phyloP scores from a whole-genome alignment of 495 filamentous ascomycete genomes.

The Lasiosphaeria hispida region DNA sequence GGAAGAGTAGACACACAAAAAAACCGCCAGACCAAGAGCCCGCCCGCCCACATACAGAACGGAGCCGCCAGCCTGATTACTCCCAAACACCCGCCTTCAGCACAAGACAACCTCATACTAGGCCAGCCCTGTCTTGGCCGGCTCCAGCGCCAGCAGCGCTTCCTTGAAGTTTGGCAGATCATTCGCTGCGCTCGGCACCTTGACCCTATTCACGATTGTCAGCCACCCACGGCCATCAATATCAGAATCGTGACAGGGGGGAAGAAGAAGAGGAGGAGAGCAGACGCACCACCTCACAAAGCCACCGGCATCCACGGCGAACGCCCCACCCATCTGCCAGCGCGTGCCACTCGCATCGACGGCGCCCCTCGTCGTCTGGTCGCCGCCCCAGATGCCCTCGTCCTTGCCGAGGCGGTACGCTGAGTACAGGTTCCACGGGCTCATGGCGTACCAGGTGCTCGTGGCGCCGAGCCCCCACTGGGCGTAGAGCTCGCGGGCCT shows the following conservation, averaged over 20 bases:
- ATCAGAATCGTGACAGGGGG: not conserved
- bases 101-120: slow-evolving; percentile 19
- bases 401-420: slow-evolving; percentile 47
- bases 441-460: slow-evolving; percentile 49
- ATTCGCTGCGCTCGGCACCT: slow-evolving; percentile 40
- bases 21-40: not conserved
- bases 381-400: slow-evolving; percentile 54
- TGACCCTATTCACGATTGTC: slow-evolving; percentile 18
- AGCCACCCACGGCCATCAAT: not conserved
- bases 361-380: slow-evolving; percentile 21
- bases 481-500: slow-evolving; percentile 48
- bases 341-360: slow-evolving; percentile 50
- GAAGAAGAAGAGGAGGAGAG: not conserved
- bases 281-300: slow-evolving; percentile 42
- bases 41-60: not conserved
- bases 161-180: slow-evolving; percentile 51
- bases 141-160: slow-evolving; percentile 36
- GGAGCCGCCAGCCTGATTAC: not conserved
- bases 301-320: slow-evolving; percentile 51
- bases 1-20: too few species aligned
- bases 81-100: not conserved
- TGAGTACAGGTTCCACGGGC: slow-evolving; percentile 40
- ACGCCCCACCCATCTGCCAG: slow-evolving; percentile 60
- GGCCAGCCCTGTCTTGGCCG: slow-evolving; percentile 4
- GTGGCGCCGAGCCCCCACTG: slow-evolving; percentile 54